Evolutionary conservation across 305 asterid genomes (phyloP), one percentile per base, ranked within the genome.

Genomic region (Plantago rigida): DNA sequence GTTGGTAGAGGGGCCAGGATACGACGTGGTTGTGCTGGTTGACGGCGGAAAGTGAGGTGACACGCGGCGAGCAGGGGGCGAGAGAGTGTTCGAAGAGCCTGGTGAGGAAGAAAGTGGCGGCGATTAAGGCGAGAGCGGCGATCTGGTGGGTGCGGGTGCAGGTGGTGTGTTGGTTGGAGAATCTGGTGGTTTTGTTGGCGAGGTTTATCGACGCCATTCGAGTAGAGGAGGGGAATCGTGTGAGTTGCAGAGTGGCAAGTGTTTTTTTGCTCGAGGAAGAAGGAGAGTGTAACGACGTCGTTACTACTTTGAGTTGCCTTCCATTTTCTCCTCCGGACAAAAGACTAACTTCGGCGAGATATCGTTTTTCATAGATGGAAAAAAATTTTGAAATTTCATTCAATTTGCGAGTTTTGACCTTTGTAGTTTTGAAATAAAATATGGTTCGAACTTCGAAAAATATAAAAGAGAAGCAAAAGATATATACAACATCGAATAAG

Each of bases 91-190:
- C 87, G 71, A 83, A 79, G 55, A 85, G 76, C 42, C 96, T 79
- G 57, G 96, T 87, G 72, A 91, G 72, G 74, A 85, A 87, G 87
- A 85, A 87, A 49, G 95, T 91, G 72, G 63, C 64, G 68, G 73
- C 72, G 54, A 91, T 78, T 31, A 91, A 69, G 7, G 80, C 78
- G 51, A 86, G 81, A 68, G 92, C 92, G 14, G 83, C 86, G 87
- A 91, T 82, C 89, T 91, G 94, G 73, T 84, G 92, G 7, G 80
- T 61, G 54, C 97, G 87, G 44, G 87, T 81, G 81, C 78, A 85
- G 74, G 65, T 0, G 76, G 69, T n/a, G 79, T 55, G 13, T 69
- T 57, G 78, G 72, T 63, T 72, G 60, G 60, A 71, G 39, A 67
- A 17, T 51, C 88, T 73, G 76, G 72, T 68, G 70, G 70, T 60